These are phyloP conservation scores for Botrytis pseudocinerea DNA, from an alignment of 2,329 filamentous ascomycete genomes.

Conservation along the genomic window DNA sequence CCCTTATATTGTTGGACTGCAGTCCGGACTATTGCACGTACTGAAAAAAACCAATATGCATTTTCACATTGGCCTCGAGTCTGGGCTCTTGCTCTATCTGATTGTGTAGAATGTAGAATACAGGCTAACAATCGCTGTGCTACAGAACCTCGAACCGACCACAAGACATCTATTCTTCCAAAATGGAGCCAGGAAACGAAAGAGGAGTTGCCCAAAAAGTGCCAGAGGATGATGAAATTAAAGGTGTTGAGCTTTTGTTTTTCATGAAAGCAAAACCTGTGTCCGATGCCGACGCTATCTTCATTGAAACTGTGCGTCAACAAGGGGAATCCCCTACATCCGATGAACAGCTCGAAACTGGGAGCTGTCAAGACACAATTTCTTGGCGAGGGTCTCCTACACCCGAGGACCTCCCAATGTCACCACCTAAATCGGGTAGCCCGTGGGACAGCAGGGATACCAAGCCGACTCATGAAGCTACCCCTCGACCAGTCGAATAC, in stretches of 20 bases:
- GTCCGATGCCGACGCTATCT: neutral
- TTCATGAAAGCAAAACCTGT: rapidly evolving
- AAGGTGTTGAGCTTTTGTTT: neutral
- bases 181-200: neutral
- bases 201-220: too few relatives aligned
- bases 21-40: too few relatives aligned
- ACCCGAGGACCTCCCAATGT: neutral
- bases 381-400: neutral
- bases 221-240: neutral
- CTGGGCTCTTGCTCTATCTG: neutral
- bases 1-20: too few relatives aligned
- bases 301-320: neutral
- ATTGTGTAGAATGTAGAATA: neutral
- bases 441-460: too few relatives aligned
- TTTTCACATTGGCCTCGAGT: too few relatives aligned
- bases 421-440: too few relatives aligned
- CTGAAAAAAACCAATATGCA: too few relatives aligned
- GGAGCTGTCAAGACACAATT: neutral
- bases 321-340: rapidly evolving
- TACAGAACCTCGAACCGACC: neutral
- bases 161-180: neutral
- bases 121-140: neutral
- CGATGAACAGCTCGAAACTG: neutral
- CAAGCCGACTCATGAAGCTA: too few relatives aligned
- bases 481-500: neutral